A percentile compares a stretch with the other conserved stretches of the same genome.
These are phyloP conservation scores for Trametes pubescens DNA, from an alignment of 1,284 basidiomycete species.

Conservation along the genomic window DNA sequence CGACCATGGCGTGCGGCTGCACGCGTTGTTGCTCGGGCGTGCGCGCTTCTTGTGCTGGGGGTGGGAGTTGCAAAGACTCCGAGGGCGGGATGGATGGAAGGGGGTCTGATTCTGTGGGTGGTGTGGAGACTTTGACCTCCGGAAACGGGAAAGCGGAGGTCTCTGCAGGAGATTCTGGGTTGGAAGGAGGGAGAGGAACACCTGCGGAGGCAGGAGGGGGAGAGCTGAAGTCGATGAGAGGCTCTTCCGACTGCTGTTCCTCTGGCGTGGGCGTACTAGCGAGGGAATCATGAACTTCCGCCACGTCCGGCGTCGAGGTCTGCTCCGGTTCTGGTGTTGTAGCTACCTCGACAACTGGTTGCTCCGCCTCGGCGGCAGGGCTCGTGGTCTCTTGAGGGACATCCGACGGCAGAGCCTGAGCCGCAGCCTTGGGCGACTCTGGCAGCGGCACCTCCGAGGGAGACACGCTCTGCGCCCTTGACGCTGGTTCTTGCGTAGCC, in stretches of 20 bases:
- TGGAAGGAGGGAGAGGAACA: constrained; percentile 25
- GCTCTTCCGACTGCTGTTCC: background rate
- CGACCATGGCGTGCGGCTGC: constrained; percentile 31
- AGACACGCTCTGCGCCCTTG: constrained; percentile 17
- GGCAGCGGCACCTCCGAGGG: constrained; percentile 30
- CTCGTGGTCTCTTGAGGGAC: background rate
- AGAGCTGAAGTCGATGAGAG: background rate
- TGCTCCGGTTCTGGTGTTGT: background rate
- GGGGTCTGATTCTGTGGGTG: background rate
- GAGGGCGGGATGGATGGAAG: background rate
- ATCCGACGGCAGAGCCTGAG: background rate
- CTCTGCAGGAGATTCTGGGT: constrained; percentile 8
- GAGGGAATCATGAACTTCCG: background rate
- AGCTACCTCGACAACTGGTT: background rate
- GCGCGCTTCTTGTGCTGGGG: constrained; percentile 13
- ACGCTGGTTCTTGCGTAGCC: constrained; percentile 22
- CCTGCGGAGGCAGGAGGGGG: background rate
- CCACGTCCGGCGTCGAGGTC: too few relatives aligned
- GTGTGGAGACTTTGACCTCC: background rate
- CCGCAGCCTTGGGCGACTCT: constrained; percentile 19
- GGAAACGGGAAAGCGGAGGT: background rate
- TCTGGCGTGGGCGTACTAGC: background rate
- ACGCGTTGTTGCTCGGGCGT: constrained; percentile 23
- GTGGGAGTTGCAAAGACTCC: constrained; percentile 9
- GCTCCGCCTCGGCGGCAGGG: background rate